Evolutionary conservation across 2,329 filamentous ascomycete genomes (phyloP), one percentile per base, ranked within the genome.

Genomic region (Fusarium nematophilum): DNA sequence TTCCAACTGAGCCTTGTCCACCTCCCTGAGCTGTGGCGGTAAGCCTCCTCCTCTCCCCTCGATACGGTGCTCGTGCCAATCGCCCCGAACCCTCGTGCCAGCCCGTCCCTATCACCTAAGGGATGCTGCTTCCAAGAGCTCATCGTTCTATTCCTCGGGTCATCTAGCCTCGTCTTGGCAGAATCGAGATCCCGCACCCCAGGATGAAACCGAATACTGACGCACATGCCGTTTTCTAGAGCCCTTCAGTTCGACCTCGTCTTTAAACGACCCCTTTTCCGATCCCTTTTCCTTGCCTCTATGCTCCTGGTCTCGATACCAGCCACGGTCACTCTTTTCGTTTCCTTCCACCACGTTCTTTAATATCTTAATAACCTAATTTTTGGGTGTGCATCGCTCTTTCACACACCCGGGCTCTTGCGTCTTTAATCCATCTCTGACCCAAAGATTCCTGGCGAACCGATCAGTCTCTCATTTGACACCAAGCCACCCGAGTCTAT

Each of bases 261-360:
- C 75, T 76, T 79, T 79, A 78, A 78, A 76, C 76, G 70, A 72
- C 73, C 75, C 75, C 75, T 72, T 76, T 74, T 76, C 77, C 79
- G 74, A 74, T 76, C 53, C 78, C 76, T 71, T 74, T 75, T 74
- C 58, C 69, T 74, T 71, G 68, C 64, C 66, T 70, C 67, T 59
- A 79, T 79, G 76, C 76, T 76, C 72, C 74, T 75, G 76, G 77
- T 77, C 75, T 75, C 73, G 66, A 73, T 74, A 55, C 76, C 77
- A 78, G 79, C 81, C 81, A 81, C 76, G 72, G 81, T 83, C 84
- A 83, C 80, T 86, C 83, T 76, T 86, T 86, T 79, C 69, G 66
- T 73, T 75, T 71, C 67, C 74, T 69, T 80, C 81, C 79, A 79
- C 64, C 77, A 84, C 83, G 74, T 78, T 85, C 83, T 67, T 85